These are phyloP conservation scores for Globisporangium splendens DNA, from an alignment of 352 stramenopile genomes.

Conservation along the genomic window DNA sequence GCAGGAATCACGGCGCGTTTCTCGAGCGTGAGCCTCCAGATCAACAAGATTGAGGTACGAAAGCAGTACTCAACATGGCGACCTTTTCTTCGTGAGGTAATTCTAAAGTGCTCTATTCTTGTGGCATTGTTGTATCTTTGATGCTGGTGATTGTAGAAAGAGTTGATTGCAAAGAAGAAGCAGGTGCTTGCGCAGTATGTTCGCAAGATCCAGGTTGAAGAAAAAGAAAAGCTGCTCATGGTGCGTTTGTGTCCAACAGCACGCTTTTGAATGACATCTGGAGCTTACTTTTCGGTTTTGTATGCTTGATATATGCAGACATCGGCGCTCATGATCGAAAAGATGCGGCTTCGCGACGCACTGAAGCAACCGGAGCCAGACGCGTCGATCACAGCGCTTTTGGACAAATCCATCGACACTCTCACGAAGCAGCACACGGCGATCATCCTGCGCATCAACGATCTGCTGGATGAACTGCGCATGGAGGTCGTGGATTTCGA, in stretches of 20 bases:
- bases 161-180: constrained; percentile 31
- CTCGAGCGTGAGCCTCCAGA: constrained; percentile 53
- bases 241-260: constrained; percentile 16
- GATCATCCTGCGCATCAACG: constrained; percentile 76
- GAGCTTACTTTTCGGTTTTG: constrained; percentile 1
- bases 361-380: constrained; percentile 36
- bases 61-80: not conserved
- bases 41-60: constrained; percentile 67
- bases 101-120: no score
- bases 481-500: constrained; percentile 54
- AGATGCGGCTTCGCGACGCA: constrained; percentile 64
- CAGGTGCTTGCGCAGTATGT: constrained; percentile 45
- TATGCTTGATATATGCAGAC: constrained; percentile 32
- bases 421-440: constrained; percentile 55
- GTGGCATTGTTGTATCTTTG: not conserved
- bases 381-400: constrained; percentile 39
- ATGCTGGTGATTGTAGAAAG: constrained; percentile 6
- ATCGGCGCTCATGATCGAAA: constrained; percentile 76
- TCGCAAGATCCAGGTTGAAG: constrained; percentile 69
- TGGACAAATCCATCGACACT: constrained; percentile 55
- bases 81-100: no score
- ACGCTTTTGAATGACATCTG: not conserved
- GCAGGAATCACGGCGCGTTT: constrained; percentile 60
- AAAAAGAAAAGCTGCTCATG: constrained; percentile 83
- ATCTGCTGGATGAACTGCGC: constrained; percentile 65